Percentiles rank a stretch among this genome's conserved stretches.
These are phyloP conservation scores for Leptographium galeiforme DNA, from an alignment of 2,329 filamentous ascomycete genomes.

Conservation along the genomic window DNA sequence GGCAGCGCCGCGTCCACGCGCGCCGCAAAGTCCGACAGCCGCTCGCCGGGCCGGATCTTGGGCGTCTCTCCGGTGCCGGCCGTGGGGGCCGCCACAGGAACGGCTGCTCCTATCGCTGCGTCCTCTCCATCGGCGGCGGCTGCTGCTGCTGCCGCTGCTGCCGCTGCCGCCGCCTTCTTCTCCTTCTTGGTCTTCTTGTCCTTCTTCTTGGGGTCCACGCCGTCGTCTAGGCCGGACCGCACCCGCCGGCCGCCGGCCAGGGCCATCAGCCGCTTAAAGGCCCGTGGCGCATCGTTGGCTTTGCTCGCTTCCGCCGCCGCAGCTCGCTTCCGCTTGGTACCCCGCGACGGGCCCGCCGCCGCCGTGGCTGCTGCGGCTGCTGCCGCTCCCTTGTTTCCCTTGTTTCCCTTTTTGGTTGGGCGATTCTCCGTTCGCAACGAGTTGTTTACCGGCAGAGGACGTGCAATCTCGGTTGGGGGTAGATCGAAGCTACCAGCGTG, in stretches of 20 bases:
- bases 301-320: constrained; percentile 15
- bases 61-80: constrained; percentile 26
- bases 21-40: constrained; percentile 64
- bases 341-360: constrained; percentile 5
- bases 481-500: constrained; percentile 31
- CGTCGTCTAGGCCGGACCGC: constrained; percentile 58
- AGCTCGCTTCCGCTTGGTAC: constrained; percentile 34
- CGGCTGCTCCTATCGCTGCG: no score
- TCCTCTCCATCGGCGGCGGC: background rate
- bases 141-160: background rate
- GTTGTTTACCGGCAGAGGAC: constrained; percentile 33
- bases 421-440: constrained; percentile 12
- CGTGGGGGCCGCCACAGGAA: background rate
- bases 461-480: constrained; percentile 33
- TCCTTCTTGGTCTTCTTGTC: constrained; percentile 17
- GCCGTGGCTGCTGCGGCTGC: constrained; percentile 16
- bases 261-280: constrained; percentile 77
- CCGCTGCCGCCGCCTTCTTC: constrained; percentile 9
- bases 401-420: background rate
- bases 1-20: constrained; percentile 79
- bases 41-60: constrained; percentile 73
- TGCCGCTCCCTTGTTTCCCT: constrained; percentile 13
- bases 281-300: constrained; percentile 69
- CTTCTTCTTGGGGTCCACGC: constrained; percentile 23
- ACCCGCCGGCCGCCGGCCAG: constrained; percentile 48